Evolutionary conservation across 768 basidiomycete species (phyloP).

Genomic region (Leccinum boreale): DNA sequence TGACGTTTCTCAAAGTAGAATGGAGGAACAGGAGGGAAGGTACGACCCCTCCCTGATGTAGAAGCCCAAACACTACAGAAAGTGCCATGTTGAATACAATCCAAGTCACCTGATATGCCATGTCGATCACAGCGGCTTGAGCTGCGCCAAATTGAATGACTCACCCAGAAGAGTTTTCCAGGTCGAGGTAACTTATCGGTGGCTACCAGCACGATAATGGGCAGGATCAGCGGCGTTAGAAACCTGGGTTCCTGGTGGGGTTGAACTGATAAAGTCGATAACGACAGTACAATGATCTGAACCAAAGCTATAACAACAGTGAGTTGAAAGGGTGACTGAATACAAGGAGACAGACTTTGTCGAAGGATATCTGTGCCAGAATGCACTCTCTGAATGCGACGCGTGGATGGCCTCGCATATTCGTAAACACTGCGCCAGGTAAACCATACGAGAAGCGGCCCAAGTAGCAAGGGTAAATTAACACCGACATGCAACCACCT

Average conservation of each 20-base stretch:
- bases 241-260: conserved; percentile 42
- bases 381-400: conserved; percentile 2
- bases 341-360: conserved; percentile 11
- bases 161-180: conserved; percentile 33
- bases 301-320: conserved; percentile 24
- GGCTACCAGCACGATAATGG: conserved; percentile 28
- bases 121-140: background rate
- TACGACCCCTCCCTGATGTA: conserved; percentile 42
- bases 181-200: conserved; percentile 26
- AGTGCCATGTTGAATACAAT: conserved; percentile 28
- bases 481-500: conserved; percentile 38
- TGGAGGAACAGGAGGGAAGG: conserved; percentile 36
- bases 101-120: conserved; percentile 25
- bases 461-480: conserved; percentile 39
- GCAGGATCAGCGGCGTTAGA: conserved; percentile 34
- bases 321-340: background rate
- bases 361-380: conserved; percentile 13
- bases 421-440: conserved; percentile 9
- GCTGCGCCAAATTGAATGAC: background rate
- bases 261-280: conserved; percentile 31
- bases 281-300: conserved; percentile 29
- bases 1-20: conserved; percentile 13
- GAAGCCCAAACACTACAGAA: conserved; percentile 33
- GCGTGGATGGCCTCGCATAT: background rate
- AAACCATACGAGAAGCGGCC: conserved; percentile 32